Percentiles rank a stretch among this genome's conserved stretches.
Evolutionary conservation across 2,329 filamentous ascomycete genomes (phyloP).

Genomic region (Trichothecium roseum): DNA sequence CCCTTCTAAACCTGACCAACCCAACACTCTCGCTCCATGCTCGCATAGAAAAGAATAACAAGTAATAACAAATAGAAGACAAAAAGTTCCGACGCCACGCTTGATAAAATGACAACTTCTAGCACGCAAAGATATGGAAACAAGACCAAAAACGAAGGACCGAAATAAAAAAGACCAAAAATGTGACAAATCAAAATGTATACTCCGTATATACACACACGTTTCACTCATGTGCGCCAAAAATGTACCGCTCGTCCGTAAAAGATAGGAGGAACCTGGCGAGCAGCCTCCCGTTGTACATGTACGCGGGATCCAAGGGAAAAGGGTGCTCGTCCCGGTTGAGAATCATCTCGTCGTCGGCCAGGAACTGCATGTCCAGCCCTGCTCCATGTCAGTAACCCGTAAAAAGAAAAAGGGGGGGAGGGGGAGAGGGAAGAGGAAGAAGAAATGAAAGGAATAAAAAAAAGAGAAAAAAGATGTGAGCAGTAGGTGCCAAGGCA

Average conservation of each 20-base stretch:
- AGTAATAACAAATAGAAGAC: not conserved
- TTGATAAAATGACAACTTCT: not conserved
- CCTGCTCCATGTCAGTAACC: conserved; percentile 11
- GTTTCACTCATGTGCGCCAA: conserved; percentile 19
- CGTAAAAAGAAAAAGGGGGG: too few species aligned
- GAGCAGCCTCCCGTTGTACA: conserved; percentile 43
- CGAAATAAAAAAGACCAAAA: too few species aligned
- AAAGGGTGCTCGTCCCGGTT: conserved; percentile 33
- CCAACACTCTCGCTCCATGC: not conserved
- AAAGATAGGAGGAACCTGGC: conserved; percentile 47
- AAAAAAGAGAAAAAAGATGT: not conserved
- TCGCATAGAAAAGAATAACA: not conserved
- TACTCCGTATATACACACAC: too few species aligned
- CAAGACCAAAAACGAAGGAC: conserved; percentile 2
- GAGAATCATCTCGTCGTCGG: conserved; percentile 35
- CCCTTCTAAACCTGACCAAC: too few species aligned
- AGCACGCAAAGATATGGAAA: conserved; percentile 3
- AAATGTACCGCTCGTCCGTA: conserved; percentile 36
- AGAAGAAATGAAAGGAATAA: not conserved
- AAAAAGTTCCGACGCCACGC: not conserved
- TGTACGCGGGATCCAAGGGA: conserved; percentile 34
- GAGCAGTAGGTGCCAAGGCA: too few species aligned
- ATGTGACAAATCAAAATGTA: too few species aligned
- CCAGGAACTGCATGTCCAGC: conserved; percentile 29
- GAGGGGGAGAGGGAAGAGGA: too few species aligned